Percentiles rank a stretch among this genome's conserved stretches.
Conservation (phyloP, 2,329 filamentous ascomycete genomes). For the Aspergillus costaricaensis region DNA sequence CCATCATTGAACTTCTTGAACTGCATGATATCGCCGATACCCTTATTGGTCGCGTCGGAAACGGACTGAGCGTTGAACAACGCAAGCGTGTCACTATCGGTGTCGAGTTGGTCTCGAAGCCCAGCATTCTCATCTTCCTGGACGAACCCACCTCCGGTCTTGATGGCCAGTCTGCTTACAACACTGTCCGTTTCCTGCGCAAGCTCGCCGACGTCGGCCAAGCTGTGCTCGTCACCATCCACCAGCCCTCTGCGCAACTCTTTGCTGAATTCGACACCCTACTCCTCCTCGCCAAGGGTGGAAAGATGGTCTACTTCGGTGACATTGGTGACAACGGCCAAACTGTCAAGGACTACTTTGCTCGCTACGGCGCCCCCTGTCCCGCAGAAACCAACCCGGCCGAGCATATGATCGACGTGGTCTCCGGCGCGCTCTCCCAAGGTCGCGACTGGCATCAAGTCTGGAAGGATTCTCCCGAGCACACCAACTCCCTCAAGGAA, state of each 20-base stretch:
- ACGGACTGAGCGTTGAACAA: slow-evolving; percentile 62
- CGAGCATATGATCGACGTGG: slow-evolving; percentile 57
- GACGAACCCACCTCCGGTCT: slow-evolving; percentile 72
- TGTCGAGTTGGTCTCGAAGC: slow-evolving; percentile 70
- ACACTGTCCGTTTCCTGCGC: slow-evolving; percentile 66
- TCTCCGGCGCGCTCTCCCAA: slow-evolving; percentile 52
- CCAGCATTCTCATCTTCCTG: slow-evolving; percentile 66
- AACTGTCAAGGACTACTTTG: slow-evolving; percentile 67
- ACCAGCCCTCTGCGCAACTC: slow-evolving; percentile 67
- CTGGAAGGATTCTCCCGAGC: slow-evolving; percentile 66
- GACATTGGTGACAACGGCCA: slow-evolving; percentile 65
- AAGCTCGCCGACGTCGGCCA: slow-evolving; percentile 66
- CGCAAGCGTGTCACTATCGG: slow-evolving; percentile 71
- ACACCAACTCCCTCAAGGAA: slow-evolving; percentile 58
- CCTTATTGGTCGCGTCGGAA: slow-evolving; percentile 52
- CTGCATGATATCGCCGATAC: slow-evolving; percentile 65
- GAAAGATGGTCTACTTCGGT: slow-evolving; percentile 73
- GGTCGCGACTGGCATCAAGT: slow-evolving; percentile 70
- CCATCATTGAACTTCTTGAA: slow-evolving; percentile 65
- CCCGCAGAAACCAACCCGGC: slow-evolving; percentile 63
- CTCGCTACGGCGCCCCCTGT: slow-evolving; percentile 63
- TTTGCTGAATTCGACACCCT: slow-evolving; percentile 72
- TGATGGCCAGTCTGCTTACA: slow-evolving; percentile 67
- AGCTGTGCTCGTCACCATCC: slow-evolving; percentile 70
- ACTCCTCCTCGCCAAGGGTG: slow-evolving; percentile 64